Base-by-base conservation (phyloP, 495 filamentous ascomycete species). In the Aspergillus carlsbadensis region DNA sequence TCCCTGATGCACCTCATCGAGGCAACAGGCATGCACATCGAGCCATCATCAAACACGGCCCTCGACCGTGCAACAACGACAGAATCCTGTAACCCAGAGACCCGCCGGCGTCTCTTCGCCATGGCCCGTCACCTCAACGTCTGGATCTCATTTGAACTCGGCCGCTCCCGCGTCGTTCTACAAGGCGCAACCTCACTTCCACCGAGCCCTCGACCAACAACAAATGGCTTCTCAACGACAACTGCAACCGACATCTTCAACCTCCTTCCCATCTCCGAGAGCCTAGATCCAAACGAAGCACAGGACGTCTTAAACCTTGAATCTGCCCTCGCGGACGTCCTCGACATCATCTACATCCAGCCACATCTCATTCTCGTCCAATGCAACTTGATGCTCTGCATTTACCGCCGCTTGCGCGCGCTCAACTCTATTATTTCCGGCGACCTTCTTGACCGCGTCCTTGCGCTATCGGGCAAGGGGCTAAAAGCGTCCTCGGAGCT, bases 1-100 rank as follows among this genome's bases (percentile, higher is more conserved):
- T 79, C 72, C 7, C 58, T 80, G 22, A 78, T 85, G 70, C 81
- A 84, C 54, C 60, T 83, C 44, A 68, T 81, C 21, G 81, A 84
- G 60, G 73, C 81, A 0, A 74, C 74, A 10, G 79, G 80, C 3
- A 61, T 83, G 4, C 79, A 83, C 43, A 62, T 76, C 11, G 78
- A 84, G 58, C 56, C 59, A 0, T 46, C 75, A 5, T 51, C 63
- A 7, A 63, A 63, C 31, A 59, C 48, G 15, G 50, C 57, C 11
- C 49, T 60, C 10, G 56, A 49, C 44, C 54, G 54, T 8, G 24
- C 53, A 22, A 29, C 53, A 42, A 54, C 57, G 10, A n/a, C n/a
- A 13, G 58, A 60, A 22, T 35, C 56, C 45, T 68, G 57, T 44
- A 60, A 74, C 60, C 64, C 68, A 11, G 75, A 79, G 37, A 67